Evolutionary conservation across 108 stramenopile genomes (phyloP).

Genomic region (Stephanodiscus minutulus): DNA sequence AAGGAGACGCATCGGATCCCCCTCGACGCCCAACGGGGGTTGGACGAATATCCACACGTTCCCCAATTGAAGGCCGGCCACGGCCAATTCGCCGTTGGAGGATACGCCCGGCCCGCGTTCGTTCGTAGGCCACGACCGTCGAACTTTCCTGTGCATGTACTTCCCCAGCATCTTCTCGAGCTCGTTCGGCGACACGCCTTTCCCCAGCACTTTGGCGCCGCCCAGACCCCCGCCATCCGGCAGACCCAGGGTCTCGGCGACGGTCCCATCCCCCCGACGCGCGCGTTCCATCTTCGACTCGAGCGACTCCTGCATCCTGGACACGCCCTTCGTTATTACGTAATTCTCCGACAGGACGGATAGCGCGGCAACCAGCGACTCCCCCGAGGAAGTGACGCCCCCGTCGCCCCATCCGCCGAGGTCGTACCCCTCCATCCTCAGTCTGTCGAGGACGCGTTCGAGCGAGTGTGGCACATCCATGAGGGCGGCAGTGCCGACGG

Average conservation of each 20-base stretch:
- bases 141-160: constrained; percentile 76
- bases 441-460: constrained; percentile 53
- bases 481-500: constrained; percentile 87
- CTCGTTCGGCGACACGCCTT: constrained; percentile 56
- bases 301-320: constrained; percentile 57
- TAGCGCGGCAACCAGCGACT: constrained; percentile 39
- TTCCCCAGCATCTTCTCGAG: constrained; percentile 72
- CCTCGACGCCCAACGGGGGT: constrained; percentile 85
- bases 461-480: constrained; percentile 81
- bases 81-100: constrained; percentile 69
- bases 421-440: constrained; percentile 76
- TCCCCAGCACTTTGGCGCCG: constrained; percentile 62
- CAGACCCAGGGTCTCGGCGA: constrained; percentile 57
- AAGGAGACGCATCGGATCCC: constrained; percentile 87
- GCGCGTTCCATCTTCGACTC: constrained; percentile 61
- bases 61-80: constrained; percentile 78
- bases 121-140: constrained; percentile 67
- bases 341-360: constrained; percentile 46
- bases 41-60: constrained; percentile 85
- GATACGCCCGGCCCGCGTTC: constrained; percentile 67
- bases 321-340: constrained; percentile 60
- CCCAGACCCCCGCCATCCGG: constrained; percentile 66
- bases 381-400: constrained; percentile 36
- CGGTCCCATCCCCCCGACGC: constrained; percentile 54
- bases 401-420: constrained; percentile 64